Evolutionary conservation across 2,329 filamentous ascomycete species (phyloP), one percentile per base, ranked within the genome.

Genomic region (Penicillium freii): DNA sequence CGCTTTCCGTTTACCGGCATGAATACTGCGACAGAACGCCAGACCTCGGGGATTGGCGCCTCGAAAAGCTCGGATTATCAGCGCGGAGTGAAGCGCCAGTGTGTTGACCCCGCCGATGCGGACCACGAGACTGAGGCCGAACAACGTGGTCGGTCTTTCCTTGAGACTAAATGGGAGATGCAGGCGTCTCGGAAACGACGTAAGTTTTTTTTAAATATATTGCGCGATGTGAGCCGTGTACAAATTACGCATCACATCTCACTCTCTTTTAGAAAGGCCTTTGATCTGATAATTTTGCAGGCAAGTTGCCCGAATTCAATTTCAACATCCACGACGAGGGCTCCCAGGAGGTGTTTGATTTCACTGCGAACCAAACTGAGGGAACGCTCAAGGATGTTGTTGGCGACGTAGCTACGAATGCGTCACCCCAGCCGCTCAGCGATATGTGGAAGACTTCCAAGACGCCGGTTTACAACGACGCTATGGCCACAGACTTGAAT

Each of bases 131-230:
- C 51, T 43, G 59, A 60, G 15, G 34, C 48, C 1, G 64, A 65
- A 47, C 61, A 65, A 48, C 63, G 68, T 34, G 70, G 68, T 34
- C 65, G 67, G 27, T 75, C 73, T 19, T 76, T 77, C 58, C 64
- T 76, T 17, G 75, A 77, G 60, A 77, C 75, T 3, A 75, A 74
- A 54, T 76, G 75, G 73, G 75, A 76, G 58, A 64, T 65, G 36
- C 71, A 74, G 36, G 62, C 57, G 8, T 63, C 66, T 21, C 64
- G 66, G 19, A 69, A 69, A 54, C 61, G 64, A 68, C 71, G 73
- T 75, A 51, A 70, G 66, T 64, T 47, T 52, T 27, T 36, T 46
- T 13, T 15, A 10, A 11, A 10, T 29, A 11, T 10, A 29, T 9
- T 8, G 13, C 49, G 36, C 33, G 21, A 23, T 51, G 36, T 27